Base-by-base conservation (phyloP, 371 early-diverging fungal genomes). In the Rhizopus microsporus region DNA sequence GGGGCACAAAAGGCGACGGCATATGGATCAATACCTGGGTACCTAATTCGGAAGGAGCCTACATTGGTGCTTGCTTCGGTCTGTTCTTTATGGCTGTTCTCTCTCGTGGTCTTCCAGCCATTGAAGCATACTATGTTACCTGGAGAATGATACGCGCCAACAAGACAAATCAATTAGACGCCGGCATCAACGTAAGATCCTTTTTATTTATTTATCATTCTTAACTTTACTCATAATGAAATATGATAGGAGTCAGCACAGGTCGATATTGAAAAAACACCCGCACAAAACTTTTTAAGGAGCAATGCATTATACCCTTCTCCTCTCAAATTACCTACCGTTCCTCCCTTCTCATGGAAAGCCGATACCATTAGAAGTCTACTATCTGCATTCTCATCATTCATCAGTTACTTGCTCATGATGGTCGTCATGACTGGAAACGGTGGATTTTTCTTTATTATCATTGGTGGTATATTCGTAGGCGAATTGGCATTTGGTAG, bases 341-440 rank as follows among this genome's bases (percentile, higher is more conserved):
- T 77, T 7, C 82, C 81, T 42, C 67, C 73, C 10, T 83, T 85
- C 44, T 58, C 71, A 3, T 85, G 83, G 83, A 63, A 60, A 15
- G 72, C 69, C n/a, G 84, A 83, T 35, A 65, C 78, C 0, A 52
- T 77, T 10, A 72, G 84, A 31, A 80, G 82, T 33, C 56, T 78
- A 35, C 29, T 84, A 15, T 72, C 81, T 17, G 60, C 85, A 0
- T 63, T 79, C 4, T 69, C 71, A 2, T 64, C 81, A 1, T 82
- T 81, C 9, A 38, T 84, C 7, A 83, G 85, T 10, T 90, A 91
- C 54, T 50, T 84, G 35, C 77, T 90, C 48, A 93, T 93, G 93
- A 67, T 93, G 64, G 72, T 88, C n/a, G 81, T 86, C 48, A 93
- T 93, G 93, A 88, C 91, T 16, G 90, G 83, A 53, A 91, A 93